These are phyloP conservation scores for Solanum pennellii DNA, from an alignment of 257 asterid species.

Conservation along the genomic window DNA sequence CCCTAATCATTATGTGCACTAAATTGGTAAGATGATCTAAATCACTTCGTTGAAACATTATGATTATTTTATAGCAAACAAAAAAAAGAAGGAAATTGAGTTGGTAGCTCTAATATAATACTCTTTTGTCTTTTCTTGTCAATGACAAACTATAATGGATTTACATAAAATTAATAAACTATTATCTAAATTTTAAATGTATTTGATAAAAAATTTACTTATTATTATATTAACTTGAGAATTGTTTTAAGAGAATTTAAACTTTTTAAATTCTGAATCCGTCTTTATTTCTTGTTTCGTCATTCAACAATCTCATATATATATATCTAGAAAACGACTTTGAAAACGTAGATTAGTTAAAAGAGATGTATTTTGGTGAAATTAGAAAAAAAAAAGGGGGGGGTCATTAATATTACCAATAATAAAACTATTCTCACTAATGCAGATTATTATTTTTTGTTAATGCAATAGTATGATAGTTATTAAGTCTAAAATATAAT, in stretches of 20 bases:
- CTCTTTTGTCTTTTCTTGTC: not conserved
- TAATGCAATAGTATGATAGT: not conserved
- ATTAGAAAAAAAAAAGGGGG: not conserved
- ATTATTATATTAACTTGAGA: not conserved
- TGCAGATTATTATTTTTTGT: not conserved
- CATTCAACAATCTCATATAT: not conserved
- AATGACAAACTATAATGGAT: not conserved
- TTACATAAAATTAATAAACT: not conserved
- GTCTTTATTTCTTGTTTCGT: not conserved
- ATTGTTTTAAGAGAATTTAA: not conserved
- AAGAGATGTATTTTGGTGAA: not conserved
- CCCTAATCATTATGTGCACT: conserved; percentile 1
- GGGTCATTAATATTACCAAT: not conserved
- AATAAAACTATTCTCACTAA: not conserved
- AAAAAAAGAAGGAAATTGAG: too few species aligned
- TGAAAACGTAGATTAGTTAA: not conserved
- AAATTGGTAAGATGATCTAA: not conserved
- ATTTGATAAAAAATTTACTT: not conserved
- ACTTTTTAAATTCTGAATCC: not conserved
- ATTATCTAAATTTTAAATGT: not conserved
- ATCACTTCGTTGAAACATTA: not conserved
- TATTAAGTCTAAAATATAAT: not conserved
- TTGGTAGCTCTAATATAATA: not conserved
- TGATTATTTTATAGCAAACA: not conserved
- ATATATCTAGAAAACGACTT: not conserved